These are phyloP conservation scores for Theileria equi DNA, from an alignment of 169 alveolate species.

Conservation along the genomic window DNA sequence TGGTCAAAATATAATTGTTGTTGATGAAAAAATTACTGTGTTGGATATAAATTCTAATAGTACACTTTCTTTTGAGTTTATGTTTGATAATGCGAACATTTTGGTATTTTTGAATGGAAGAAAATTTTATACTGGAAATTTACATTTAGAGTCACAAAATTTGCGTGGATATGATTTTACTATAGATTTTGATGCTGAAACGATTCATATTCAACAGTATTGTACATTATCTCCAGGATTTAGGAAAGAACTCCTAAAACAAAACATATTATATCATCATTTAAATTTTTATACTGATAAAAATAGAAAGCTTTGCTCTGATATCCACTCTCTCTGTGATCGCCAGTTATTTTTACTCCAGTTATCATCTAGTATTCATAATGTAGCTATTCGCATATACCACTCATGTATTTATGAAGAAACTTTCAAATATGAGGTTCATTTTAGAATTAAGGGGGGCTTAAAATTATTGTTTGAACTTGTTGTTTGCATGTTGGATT, in stretches of 20 bases:
- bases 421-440: too few relatives aligned
- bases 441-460: too few relatives aligned
- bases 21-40: conserved; percentile 25
- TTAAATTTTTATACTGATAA: too few relatives aligned
- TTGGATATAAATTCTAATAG: conserved; percentile 6
- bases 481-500: conserved; percentile 22
- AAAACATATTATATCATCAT: conserved; percentile 10
- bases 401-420: too few relatives aligned
- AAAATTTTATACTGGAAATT: conserved; percentile 7
- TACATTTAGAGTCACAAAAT: neutral
- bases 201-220: conserved; percentile 16
- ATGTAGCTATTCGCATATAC: too few relatives aligned
- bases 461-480: conserved; percentile 29
- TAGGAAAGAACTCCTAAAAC: conserved; percentile 30
- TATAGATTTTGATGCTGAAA: neutral
- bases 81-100: conserved; percentile 15
- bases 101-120: conserved; percentile 28
- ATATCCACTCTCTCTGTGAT: too few relatives aligned
- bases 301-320: too few relatives aligned
- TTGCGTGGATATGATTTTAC: neutral
- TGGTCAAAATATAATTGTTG: conserved; percentile 38
- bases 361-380: too few relatives aligned
- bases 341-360: too few relatives aligned
- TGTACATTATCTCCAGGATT: conserved; percentile 45
- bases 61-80: conserved; percentile 21